Base-by-base conservation (phyloP, 129 eudicot genomes). In the Flaveria brownii region DNA sequence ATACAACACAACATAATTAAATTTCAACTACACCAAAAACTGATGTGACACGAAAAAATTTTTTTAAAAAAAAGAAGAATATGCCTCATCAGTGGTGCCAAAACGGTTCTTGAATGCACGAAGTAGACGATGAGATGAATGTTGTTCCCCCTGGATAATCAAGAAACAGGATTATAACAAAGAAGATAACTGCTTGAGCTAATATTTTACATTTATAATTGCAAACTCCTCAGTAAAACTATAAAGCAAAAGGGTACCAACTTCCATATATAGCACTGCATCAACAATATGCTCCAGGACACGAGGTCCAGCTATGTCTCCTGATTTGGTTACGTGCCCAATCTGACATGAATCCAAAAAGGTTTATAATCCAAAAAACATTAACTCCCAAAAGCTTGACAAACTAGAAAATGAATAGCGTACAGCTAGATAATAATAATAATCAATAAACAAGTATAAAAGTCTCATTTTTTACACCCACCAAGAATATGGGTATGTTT, bases 251-350 rank as follows among this genome's bases (percentile, higher is more conserved):
- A 49, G 72, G 84, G 71, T 81, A 87, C 96, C 78, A 73, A 91
- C 99, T 83, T 94, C 99, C 92, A 94, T 81, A 75, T 94, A 89
- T 81, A 94, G 63, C 71, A 94, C 99, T 22, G 81, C 97, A 78
- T 94, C 99, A 71, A 94, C 99, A 8, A 91, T 91, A 82, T 94
- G 99, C 89, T 94, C 99, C 89, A 94, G 79, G 45, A 86, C 88
- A 72, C 97, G 99, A 72, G 99, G 99, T 73, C 99, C 99, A 50
- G 99, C 99, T 76, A 94, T 91, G 16, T 94, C 99, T 82, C 99
- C 99, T 68, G 91, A 77, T 82, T 94, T 94, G 15, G 86, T 94
- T 85, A 94, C 96, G 63, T 94, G 99, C 33, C 99, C 99, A 57
- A 85, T 87, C 99, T 91, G 89, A 79, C 71, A 82, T 59, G 56